Percentiles rank a stretch among this genome's conserved stretches.
These are phyloP conservation scores for Tetracladium maxilliforme DNA, from an alignment of 2,329 filamentous ascomycete genomes.

Conservation along the genomic window DNA sequence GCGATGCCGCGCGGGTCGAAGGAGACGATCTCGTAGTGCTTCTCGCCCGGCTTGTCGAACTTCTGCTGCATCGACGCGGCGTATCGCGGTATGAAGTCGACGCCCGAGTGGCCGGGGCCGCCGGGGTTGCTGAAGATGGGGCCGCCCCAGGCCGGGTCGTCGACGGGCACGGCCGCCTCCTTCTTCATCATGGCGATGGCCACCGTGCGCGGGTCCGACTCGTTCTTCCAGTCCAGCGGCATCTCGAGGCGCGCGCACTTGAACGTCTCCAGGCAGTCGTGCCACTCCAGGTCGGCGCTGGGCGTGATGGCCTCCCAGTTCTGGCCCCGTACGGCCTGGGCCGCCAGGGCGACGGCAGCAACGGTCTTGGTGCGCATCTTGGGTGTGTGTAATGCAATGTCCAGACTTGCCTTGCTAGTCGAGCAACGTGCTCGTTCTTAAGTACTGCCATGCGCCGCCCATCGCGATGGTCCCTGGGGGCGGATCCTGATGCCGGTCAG, in stretches of 20 bases:
- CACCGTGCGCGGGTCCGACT: slow-evolving; percentile 12
- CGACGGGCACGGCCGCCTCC: slow-evolving; percentile 20
- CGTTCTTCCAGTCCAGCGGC: slow-evolving; percentile 25
- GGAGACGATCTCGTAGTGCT: slow-evolving; percentile 24
- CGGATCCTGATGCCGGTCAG: no score
- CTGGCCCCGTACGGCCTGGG: no score
- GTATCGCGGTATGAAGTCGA: slow-evolving; percentile 10
- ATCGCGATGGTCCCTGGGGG: no score
- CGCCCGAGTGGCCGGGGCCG: slow-evolving; percentile 26
- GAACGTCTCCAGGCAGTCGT: slow-evolving; percentile 21
- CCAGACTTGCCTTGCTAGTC: no score
- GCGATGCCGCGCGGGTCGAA: slow-evolving; percentile 29
- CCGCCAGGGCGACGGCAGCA: no score
- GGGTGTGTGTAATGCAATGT: no score
- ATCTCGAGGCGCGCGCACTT: slow-evolving; percentile 26
- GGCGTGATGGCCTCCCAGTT: slow-evolving; percentile 21
- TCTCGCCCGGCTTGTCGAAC: slow-evolving; percentile 7
- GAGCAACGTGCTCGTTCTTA: no score
- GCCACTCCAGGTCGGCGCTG: slow-evolving; percentile 18
- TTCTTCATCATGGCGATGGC: slow-evolving; percentile 25
- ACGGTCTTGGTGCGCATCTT: no score
- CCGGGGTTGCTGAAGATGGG: slow-evolving; percentile 28
- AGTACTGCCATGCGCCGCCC: no score
- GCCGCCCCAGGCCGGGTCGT: slow-evolving; percentile 23
- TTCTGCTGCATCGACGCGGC: slow-evolving; percentile 16